These are phyloP conservation scores for Leptomonas pyrrhocoris DNA, from an alignment of 208 protist genomes.

Conservation along the genomic window DNA sequence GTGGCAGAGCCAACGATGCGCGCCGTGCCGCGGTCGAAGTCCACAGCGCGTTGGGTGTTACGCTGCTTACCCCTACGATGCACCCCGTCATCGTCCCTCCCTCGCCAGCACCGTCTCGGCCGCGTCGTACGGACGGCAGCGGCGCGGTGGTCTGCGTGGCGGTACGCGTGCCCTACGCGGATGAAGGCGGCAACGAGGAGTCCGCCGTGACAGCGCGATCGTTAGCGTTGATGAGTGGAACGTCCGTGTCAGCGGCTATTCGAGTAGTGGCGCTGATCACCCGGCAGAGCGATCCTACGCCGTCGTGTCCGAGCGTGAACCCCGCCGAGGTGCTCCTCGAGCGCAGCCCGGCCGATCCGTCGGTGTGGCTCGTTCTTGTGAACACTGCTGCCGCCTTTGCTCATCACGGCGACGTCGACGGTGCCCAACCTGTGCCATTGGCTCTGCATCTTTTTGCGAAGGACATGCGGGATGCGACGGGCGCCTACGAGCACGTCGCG, in stretches of 20 bases:
- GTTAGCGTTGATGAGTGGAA: neutral
- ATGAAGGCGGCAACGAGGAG: neutral
- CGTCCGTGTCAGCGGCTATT: constrained; percentile 3
- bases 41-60: constrained; percentile 57
- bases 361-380: constrained; percentile 67
- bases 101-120: neutral
- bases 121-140: neutral
- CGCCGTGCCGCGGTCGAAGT: constrained; percentile 69
- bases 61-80: constrained; percentile 55
- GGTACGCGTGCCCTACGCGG: constrained; percentile 23
- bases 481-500: constrained; percentile 58
- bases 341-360: constrained; percentile 50
- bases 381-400: constrained; percentile 41
- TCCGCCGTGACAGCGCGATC: neutral
- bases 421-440: constrained; percentile 8
- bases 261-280: constrained; percentile 33
- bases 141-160: constrained; percentile 22
- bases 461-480: constrained; percentile 20
- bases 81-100: constrained; percentile 59
- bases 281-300: constrained; percentile 31
- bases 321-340: constrained; percentile 67
- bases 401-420: constrained; percentile 4
- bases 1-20: neutral
- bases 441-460: constrained; percentile 35
- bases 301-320: constrained; percentile 40